Base-by-base conservation (phyloP, 1,284 basidiomycete species). In the Ceratobasidium sp. region DNA sequence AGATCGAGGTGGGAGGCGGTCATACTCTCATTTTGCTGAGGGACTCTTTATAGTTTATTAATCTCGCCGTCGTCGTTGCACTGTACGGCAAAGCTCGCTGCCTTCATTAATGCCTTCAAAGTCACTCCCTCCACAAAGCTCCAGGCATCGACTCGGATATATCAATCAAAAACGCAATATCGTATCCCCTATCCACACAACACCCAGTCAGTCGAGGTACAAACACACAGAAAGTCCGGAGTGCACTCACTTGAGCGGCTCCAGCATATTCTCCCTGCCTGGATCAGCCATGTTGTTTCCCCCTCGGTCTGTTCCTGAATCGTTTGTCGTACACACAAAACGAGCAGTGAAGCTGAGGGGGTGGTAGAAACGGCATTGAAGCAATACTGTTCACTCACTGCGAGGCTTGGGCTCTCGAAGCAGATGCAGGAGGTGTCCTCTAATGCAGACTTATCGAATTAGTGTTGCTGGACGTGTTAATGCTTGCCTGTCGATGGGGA, bases 81-180 rank as follows among this genome's bases (percentile, higher is more conserved):
- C 67, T 79, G 77, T 0, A 82, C 79, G 1, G 86, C 86, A 14
- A 81, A 80, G 2, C 83, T 82, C 8, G 86, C 86, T 8, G 89
- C 80, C 5, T 81, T 77, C 7, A 82, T 81, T 17, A 88, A 82
- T 1, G 86, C 86, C 29, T 82, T 79, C 41, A n/a, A n/a, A n/a
- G 87, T 85, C 85, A n/a, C n/a, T 88, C 85, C 9, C 75, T 69
- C 89, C 89, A 90, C 24, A 83, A 81, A 0, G 74, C 63, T 1
- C 83, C 85, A 14, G 76, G 71, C 89, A 90, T 90, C 9, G 89
- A 90, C 8, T 79, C 80, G 0, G 89, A 90, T 78, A 90, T 89
- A 78, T 90, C 89, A 57, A 90, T 82, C 36, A 89, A 77, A 50
- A 90, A 82, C 11, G 88, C 66, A 15, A 54, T 71, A 27, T 71